A percentile compares a stretch with the other conserved stretches of the same genome.
These are phyloP conservation scores for Ophiostoma sp. DNA, from an alignment of 2,329 filamentous ascomycete species.

Conservation along the genomic window DNA sequence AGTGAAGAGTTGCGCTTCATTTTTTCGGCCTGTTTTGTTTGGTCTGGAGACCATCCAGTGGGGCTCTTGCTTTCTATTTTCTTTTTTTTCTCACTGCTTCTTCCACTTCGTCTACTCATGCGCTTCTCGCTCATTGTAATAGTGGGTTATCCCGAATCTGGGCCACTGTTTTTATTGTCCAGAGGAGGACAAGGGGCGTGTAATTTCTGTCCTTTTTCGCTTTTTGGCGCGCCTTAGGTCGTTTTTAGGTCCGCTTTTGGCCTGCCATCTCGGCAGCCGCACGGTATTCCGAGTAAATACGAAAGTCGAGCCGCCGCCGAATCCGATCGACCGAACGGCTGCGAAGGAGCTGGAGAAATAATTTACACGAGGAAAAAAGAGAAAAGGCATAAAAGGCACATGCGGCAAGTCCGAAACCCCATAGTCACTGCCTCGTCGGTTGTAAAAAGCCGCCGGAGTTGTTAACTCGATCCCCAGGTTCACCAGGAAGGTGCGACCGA, in stretches of 20 bases:
- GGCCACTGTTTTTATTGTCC: slow-evolving; percentile 10
- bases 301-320: slow-evolving; percentile 22
- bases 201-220: background rate
- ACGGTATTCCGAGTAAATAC: slow-evolving; percentile 28
- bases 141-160: slow-evolving; percentile 14
- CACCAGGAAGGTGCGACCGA: slow-evolving; percentile 8
- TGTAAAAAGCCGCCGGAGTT: background rate
- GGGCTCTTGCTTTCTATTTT: background rate
- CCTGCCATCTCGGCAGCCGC: slow-evolving; percentile 25
- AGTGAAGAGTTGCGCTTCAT: background rate
- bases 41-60: slow-evolving; percentile 25
- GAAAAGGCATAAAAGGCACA: background rate
- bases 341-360: background rate
- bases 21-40: slow-evolving; percentile 25
- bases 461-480: background rate
- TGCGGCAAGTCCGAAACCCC: background rate
- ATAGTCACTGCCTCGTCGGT: background rate
- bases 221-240: background rate
- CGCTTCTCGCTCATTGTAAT: background rate
- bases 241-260: background rate
- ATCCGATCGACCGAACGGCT: slow-evolving; percentile 27
- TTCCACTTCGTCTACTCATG: background rate
- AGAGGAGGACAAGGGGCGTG: background rate
- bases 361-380: background rate
- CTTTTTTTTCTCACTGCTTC: background rate